Percentiles rank a stretch among this genome's conserved stretches.
phyloP scores from a whole-genome alignment of 371 early-diverging fungal genomes.

The Circinella minor region DNA sequence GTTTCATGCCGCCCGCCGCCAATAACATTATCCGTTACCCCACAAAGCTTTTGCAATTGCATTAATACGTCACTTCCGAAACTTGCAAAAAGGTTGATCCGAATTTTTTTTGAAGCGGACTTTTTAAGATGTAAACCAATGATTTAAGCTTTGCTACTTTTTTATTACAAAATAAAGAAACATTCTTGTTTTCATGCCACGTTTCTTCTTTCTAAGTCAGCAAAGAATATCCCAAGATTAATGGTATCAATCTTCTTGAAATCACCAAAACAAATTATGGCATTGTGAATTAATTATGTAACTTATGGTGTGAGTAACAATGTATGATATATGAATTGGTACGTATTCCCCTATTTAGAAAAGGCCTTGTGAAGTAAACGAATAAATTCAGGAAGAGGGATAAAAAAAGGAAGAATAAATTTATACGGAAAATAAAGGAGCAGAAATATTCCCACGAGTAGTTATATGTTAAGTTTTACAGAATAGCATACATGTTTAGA shows the following conservation, averaged over 20 bases:
- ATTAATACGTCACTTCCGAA: slow-evolving; percentile 2
- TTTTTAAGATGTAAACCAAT: not conserved
- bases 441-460: not conserved
- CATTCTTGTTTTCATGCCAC: not conserved
- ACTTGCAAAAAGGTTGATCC: slow-evolving; percentile 7
- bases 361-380: too few species aligned
- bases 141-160: not conserved
- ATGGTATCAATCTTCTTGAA: too few species aligned
- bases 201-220: too few species aligned
- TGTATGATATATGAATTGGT: too few species aligned
- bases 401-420: not conserved
- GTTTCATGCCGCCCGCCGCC: slow-evolving; percentile 6
- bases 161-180: not conserved
- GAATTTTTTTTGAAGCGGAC: slow-evolving; percentile 5
- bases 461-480: too few species aligned
- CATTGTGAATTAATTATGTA: too few species aligned
- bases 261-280: too few species aligned
- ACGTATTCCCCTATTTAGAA: too few species aligned
- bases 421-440: not conserved
- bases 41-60: not conserved
- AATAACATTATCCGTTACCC: slow-evolving; percentile 7
- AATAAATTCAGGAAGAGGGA: not conserved
- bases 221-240: too few species aligned
- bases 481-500: too few species aligned
- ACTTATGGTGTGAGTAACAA: too few species aligned